A percentile compares a stretch with the other conserved stretches of the same genome.
Conservation (phyloP, 2,329 filamentous ascomycete species). For the Beauveria brongniartii region DNA sequence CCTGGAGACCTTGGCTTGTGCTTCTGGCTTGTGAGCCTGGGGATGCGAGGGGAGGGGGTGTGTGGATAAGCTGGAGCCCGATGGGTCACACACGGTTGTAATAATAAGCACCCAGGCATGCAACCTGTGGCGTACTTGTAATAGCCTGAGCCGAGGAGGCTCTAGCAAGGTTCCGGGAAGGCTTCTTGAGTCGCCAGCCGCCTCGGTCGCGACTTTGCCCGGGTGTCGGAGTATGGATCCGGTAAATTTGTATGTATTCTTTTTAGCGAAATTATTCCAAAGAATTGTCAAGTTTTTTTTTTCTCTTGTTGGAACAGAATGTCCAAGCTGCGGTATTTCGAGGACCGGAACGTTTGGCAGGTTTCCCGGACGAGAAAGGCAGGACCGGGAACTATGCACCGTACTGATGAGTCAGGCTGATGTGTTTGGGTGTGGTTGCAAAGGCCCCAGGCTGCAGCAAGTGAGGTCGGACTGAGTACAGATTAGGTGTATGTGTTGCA, state of each 20-base stretch:
- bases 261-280: neutral
- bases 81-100: neutral
- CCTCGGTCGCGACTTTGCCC: constrained; percentile 5
- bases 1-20: constrained; percentile 8
- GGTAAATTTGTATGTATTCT: neutral
- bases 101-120: constrained; percentile 1
- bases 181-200: neutral
- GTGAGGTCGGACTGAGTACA: neutral
- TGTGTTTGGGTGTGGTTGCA: neutral
- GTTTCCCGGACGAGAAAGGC: neutral
- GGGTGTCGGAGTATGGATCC: constrained; percentile 5
- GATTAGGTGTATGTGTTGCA: neutral
- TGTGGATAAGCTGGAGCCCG: constrained; percentile 1
- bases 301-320: neutral
- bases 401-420: constrained; percentile 9
- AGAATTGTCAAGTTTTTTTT: neutral
- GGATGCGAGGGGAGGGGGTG: neutral
- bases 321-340: neutral
- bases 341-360: neutral
- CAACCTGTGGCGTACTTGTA: neutral
- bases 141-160: neutral
- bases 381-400: neutral
- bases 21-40: constrained; percentile 9
- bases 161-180: neutral
- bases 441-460: neutral